Conservation (phyloP, 495 filamentous ascomycete genomes). For the Talaromyces trachyspermus region DNA sequence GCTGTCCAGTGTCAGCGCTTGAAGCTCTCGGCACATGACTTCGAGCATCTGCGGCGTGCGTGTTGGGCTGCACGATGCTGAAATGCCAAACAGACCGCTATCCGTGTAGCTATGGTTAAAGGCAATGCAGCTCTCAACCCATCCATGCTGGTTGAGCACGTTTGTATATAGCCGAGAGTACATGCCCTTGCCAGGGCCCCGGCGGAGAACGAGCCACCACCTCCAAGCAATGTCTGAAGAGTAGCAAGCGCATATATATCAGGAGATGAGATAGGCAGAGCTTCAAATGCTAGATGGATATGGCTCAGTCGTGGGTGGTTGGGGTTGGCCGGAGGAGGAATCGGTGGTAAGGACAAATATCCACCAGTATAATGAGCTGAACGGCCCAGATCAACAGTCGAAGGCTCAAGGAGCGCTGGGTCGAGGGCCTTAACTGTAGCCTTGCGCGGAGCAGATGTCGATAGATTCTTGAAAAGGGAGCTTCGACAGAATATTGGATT, state of each 20-base stretch:
- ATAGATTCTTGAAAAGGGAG: conserved; percentile 86
- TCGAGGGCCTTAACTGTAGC: conserved; percentile 47
- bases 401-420: conserved; percentile 34
- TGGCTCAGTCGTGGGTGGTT: conserved; percentile 78
- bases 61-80: conserved; percentile 71
- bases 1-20: conserved; percentile 63
- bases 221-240: conserved; percentile 92
- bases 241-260: conserved; percentile 97
- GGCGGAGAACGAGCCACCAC: conserved; percentile 94
- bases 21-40: conserved; percentile 86
- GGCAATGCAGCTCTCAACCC: conserved; percentile 89
- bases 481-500: conserved; percentile 61
- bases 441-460: conserved; percentile 57
- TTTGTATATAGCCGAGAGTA: conserved; percentile 96
- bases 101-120: conserved; percentile 98
- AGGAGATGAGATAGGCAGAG: conserved; percentile 76
- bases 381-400: conserved; percentile 47
- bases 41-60: conserved; percentile 76
- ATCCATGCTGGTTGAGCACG: conserved; percentile 92
- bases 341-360: conserved; percentile 73
- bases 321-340: conserved; percentile 68
- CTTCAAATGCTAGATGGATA: conserved; percentile 93
- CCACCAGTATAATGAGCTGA: conserved; percentile 91
- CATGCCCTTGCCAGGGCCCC: conserved; percentile 99
- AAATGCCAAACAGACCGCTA: conserved; percentile 89